phyloP scores from a whole-genome alignment of 108 stramenopile genomes.

The Stephanodiscus triporus region DNA sequence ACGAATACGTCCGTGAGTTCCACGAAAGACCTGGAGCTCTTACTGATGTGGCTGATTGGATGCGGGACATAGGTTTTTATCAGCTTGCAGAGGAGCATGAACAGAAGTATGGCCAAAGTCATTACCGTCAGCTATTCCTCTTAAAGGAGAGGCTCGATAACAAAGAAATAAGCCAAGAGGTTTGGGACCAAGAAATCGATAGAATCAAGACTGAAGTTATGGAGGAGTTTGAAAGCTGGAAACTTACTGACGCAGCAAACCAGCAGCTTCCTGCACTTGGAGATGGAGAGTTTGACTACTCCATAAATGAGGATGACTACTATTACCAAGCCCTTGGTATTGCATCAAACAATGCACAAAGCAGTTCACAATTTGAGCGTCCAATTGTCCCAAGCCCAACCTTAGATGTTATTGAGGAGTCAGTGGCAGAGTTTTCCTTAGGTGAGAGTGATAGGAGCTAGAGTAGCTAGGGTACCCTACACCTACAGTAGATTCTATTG shows the following conservation, averaged over 20 bases:
- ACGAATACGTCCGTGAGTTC: conserved; percentile 77
- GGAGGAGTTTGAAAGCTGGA: conserved; percentile 45
- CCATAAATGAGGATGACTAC: conserved; percentile 44
- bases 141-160: conserved; percentile 42
- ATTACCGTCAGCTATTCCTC: conserved; percentile 38
- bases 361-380: conserved; percentile 22
- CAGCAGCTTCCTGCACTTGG: conserved; percentile 14
- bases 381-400: conserved; percentile 31
- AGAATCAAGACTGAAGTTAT: conserved; percentile 47
- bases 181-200: conserved; percentile 48
- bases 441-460: conserved; percentile 20
- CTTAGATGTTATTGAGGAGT: conserved; percentile 40
- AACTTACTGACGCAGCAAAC: conserved; percentile 4
- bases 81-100: conserved; percentile 85
- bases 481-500: no score
- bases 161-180: conserved; percentile 42
- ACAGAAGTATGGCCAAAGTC: conserved; percentile 72
- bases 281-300: conserved; percentile 48
- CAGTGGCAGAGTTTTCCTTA: conserved; percentile 42
- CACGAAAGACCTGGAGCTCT: conserved; percentile 58
- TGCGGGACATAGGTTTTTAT: conserved; percentile 68
- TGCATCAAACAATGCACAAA: conserved; percentile 24
- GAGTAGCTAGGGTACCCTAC: no score
- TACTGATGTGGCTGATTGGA: conserved; percentile 62
- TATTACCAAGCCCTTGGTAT: conserved; percentile 45